These are phyloP conservation scores for Ogataea pilisensis DNA, from an alignment of 805 yeast genomes.

Conservation along the genomic window DNA sequence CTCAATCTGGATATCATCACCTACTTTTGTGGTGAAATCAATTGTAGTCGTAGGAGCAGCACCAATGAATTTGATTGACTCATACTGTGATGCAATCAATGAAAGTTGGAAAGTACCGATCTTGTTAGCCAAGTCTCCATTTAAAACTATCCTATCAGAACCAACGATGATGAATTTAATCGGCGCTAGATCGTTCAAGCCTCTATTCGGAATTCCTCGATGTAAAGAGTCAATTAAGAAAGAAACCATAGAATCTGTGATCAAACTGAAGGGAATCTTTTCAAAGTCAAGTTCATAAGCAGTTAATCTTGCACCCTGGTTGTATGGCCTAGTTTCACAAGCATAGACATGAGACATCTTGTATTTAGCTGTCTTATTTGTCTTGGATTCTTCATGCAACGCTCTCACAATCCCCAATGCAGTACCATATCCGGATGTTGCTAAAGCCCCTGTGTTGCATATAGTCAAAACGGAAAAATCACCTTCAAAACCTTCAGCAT, in stretches of 20 bases:
- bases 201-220: constrained; percentile 21
- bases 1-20: constrained; percentile 79
- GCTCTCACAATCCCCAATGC: constrained; percentile 91
- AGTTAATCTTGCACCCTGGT: constrained; percentile 92
- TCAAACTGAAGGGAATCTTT: constrained; percentile 77
- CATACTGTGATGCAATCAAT: constrained; percentile 57
- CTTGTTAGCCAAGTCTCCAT: constrained; percentile 96
- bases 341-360: constrained; percentile 73
- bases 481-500: constrained; percentile 47
- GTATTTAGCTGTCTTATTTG: constrained; percentile 30
- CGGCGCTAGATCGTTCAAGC: constrained; percentile 45
- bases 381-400: constrained; percentile 42
- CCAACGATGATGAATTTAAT: constrained; percentile 88
- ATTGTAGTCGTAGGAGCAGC: constrained; percentile 95
- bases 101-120: constrained; percentile 93
- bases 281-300: constrained; percentile 88
- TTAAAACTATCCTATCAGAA: constrained; percentile 87
- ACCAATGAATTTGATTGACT: constrained; percentile 76
- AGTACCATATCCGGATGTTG: constrained; percentile 97
- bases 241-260: constrained; percentile 90
- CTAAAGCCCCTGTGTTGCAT: constrained; percentile 94
- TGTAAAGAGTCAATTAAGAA: constrained; percentile 55
- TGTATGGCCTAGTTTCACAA: constrained; percentile 92
- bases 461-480: constrained; percentile 83
- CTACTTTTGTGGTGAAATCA: constrained; percentile 61